These are phyloP conservation scores for Raphanus raphanistrum DNA, from an alignment of 345 rosid species.

Conservation along the genomic window DNA sequence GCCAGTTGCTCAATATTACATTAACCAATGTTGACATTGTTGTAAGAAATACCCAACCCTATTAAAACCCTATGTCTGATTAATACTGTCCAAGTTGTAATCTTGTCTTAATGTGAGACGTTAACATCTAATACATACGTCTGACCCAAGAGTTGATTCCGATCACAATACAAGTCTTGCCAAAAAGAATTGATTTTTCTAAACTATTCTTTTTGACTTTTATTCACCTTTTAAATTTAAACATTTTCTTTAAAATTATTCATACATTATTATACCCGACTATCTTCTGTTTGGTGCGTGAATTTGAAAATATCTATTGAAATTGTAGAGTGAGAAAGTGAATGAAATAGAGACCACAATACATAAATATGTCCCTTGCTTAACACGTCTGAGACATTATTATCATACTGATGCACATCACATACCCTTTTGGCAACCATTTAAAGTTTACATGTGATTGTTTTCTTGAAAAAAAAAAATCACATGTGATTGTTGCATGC, in stretches of 20 bases:
- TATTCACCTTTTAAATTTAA: neutral
- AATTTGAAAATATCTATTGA: constrained; percentile 11
- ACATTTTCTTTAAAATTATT: neutral
- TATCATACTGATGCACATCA: no score
- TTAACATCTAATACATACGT: constrained; percentile 1
- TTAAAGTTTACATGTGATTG: constrained; percentile 18
- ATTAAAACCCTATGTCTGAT: constrained; percentile 1
- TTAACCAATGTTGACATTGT: neutral
- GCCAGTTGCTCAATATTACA: constrained; percentile 15
- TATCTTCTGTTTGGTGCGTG: neutral
- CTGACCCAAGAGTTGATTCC: constrained; percentile 14
- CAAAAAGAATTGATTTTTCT: neutral
- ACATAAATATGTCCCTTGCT: constrained; percentile 15
- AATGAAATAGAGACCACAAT: constrained; percentile 18
- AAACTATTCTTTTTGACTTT: neutral
- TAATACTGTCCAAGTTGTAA: constrained; percentile 3
- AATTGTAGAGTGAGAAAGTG: neutral
- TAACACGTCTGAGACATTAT: constrained; percentile 32
- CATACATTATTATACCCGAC: neutral
- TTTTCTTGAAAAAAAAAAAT: neutral
- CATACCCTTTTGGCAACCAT: constrained; percentile 28
- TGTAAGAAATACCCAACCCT: constrained; percentile 1
- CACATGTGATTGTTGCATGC: constrained; percentile 13
- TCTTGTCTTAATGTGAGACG: constrained; percentile 4
- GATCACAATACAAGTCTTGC: constrained; percentile 8